Conservation (phyloP, 140 eudicot species). For the Stevia rebaudiana region DNA sequence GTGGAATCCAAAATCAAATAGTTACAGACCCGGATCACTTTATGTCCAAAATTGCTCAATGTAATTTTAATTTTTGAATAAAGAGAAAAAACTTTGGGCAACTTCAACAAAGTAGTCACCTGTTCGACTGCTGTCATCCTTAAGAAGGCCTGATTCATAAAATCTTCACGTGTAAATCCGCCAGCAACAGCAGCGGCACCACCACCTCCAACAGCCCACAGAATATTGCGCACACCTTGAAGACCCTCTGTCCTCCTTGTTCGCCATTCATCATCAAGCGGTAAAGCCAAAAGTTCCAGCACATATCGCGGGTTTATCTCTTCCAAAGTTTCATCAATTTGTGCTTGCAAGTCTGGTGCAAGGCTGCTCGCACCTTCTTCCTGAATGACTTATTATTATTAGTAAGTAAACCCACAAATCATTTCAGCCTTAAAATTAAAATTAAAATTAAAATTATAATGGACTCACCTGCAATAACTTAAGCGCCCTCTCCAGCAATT, state of each 20-base stretch:
- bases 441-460: too few relatives aligned
- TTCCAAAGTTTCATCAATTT: slow-evolving; percentile 92
- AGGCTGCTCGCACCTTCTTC: slow-evolving; percentile 99
- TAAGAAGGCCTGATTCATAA: slow-evolving; percentile 86
- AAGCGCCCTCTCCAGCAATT: slow-evolving; percentile 76
- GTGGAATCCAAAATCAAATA: too few relatives aligned
- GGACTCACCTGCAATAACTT: slow-evolving; percentile 73
- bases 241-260: slow-evolving; percentile 82
- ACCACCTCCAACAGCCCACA: slow-evolving; percentile 99
- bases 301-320: slow-evolving; percentile 88
- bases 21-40: too few relatives aligned
- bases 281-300: slow-evolving; percentile 81
- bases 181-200: slow-evolving; percentile 95
- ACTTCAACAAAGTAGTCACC: slow-evolving; percentile 39
- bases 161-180: slow-evolving; percentile 92
- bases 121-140: slow-evolving; percentile 88
- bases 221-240: slow-evolving; percentile 84
- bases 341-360: slow-evolving; percentile 91
- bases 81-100: too few relatives aligned
- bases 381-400: too few relatives aligned
- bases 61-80: too few relatives aligned
- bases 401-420: too few relatives aligned
- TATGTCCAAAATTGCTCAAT: too few relatives aligned
- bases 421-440: too few relatives aligned
- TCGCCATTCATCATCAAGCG: slow-evolving; percentile 60